Base-by-base conservation (phyloP, 176 grass and related monocot genomes). In the Cymbopogon citratus region DNA sequence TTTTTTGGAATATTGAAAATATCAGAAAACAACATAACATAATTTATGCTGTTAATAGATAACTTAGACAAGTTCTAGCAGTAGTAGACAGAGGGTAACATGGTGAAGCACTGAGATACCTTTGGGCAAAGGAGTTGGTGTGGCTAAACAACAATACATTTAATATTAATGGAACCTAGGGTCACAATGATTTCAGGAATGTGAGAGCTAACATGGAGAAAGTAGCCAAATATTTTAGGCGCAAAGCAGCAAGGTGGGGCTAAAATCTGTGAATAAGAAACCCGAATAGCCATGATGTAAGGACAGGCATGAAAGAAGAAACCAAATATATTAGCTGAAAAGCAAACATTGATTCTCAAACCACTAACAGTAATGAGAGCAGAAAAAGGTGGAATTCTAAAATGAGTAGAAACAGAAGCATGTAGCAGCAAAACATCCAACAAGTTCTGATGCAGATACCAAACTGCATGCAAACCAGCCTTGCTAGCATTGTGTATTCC, bases 271-370 rank as follows among this genome's bases (percentile, higher is more conserved):
- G 36, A 61, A 57, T 79, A 73, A 69, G 76, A 80, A 84, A 66
- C 48, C 60, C 64, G 52, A 41, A 36, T 19, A 69, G 77, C 51
- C 59, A 85, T 85, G 77, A 85, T 89, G 76, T n/a, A 80, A 75
- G 76, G 63, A 45, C 13, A 21, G 12, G 70, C 63, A 75, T 49
- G 40, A 12, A 75, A 23, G 70, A 34, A 71, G 15, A 31, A 80
- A 27, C 31, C 63, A 85, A 66, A 61, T 66, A 80, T 68, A 74
- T 48, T 75, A 84, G 39, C 27, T 40, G 60, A 63, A 84, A 88
- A 78, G 71, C 10, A 66, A 57, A 78, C 18, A 40, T 43, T 66
- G 38, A 51, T 84, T 63, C 35, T 66, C 40, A 66, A 84, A 91
- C 16, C 74, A 63, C 52, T 57, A 60, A 71, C 21, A 33, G 34